Percentiles rank a stretch among this genome's conserved stretches.
Evolutionary conservation across 345 rosid species (phyloP).

Genomic region (Citrus mangshanensis): DNA sequence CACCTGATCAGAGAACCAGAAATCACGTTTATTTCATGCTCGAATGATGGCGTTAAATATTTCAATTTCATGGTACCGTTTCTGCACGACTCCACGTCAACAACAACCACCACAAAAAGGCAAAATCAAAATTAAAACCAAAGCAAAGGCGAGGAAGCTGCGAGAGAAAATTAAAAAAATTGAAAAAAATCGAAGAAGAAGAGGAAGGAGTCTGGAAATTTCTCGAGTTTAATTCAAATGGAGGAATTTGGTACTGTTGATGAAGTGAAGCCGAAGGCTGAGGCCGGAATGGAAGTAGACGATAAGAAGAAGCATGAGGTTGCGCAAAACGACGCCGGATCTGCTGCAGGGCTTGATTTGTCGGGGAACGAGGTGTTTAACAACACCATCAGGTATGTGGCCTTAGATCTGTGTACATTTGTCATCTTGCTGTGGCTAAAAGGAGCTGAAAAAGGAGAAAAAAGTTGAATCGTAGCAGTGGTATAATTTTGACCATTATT

Average conservation of each 20-base stretch:
- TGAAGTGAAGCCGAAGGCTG: constrained; percentile 11
- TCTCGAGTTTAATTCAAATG: not conserved
- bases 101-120: not conserved
- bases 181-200: not conserved
- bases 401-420: constrained; percentile 4
- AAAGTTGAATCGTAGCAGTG: not conserved
- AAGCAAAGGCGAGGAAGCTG: not conserved
- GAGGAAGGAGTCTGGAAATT: not conserved
- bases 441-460: not conserved
- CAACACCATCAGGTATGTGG: constrained; percentile 17
- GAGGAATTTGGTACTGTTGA: not conserved
- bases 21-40: not conserved
- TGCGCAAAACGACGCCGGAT: constrained; percentile 28
- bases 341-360: constrained; percentile 23
- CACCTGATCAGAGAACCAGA: not conserved
- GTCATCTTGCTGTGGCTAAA: not conserved
- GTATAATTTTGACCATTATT: not conserved
- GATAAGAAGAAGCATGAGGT: constrained; percentile 17
- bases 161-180: not conserved
- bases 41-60: too few species aligned
- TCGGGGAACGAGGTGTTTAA: constrained; percentile 5
- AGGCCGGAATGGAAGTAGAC: constrained; percentile 22
- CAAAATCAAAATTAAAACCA: not conserved
- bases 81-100: not conserved
- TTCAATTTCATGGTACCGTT: not conserved